Evolutionary conservation across 2,329 filamentous ascomycete genomes (phyloP), one percentile per base, ranked within the genome.

Genomic region (Ceratocystis destructans): DNA sequence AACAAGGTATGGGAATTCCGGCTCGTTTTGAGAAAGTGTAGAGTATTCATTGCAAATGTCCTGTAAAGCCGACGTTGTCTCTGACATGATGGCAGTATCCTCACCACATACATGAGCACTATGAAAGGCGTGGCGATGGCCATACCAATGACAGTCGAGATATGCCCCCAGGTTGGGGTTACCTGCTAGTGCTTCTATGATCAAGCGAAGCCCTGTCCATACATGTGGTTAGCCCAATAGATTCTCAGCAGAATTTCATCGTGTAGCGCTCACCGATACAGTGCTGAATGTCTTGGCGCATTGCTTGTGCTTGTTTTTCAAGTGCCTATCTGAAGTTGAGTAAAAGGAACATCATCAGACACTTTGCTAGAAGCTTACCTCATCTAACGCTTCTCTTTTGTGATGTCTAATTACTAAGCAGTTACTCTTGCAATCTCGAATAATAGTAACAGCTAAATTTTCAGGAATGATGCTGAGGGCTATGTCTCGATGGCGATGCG

Each of bases 1-100:
- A 2, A 88, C 78, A 0, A 88, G 70, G 0, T 46, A 46, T 22
- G 64, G 41, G 1, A 37, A 55, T 20, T 50, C 8, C 5, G 12
- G 2, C 20, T 31, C 20, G 12, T n/a, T 33, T 33, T n/a, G 12
- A 33, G 57, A n/a, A 31, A 28, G 17, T 28, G 31, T 46, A 17
- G 44, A 50, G 48, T 53, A 33, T 17, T 28, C 5, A 28, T 64
- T 6, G 15, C 25, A 61, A 33, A 33, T 3, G 10, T 61, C 17
- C n/a, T n/a, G 57, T 61, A 41, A 61, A 44, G 57, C 15, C 20
- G 20, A 12, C 17, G 57, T 33, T 61, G 20, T n/a, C 8, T 61
- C 57, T 20, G 5, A 5, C 37, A 20, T 41, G 1, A 6, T 7
- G 10, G 57, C 17, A 17, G 31, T 20, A 10, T 61, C 17, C 37